Evolutionary conservation across 2,329 filamentous ascomycete genomes (phyloP).

Genomic region (Canariomyces notabilis): DNA sequence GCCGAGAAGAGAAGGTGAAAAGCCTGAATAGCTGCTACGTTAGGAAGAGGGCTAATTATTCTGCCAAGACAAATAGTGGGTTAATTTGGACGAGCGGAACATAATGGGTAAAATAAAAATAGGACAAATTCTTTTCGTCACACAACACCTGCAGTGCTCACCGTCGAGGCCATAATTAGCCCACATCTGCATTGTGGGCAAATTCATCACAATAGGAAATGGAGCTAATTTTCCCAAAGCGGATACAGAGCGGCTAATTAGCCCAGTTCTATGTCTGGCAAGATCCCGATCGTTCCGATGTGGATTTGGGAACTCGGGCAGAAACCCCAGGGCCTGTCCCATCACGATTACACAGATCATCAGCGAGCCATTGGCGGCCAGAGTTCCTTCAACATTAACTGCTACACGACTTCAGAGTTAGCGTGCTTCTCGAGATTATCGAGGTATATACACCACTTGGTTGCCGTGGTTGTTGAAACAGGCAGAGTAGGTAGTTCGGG

Average conservation of each 20-base stretch:
- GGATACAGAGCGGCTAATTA: slow-evolving; percentile 24
- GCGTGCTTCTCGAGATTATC: no score
- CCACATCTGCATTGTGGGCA: slow-evolving; percentile 16
- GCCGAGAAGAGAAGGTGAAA: background rate
- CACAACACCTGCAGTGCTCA: background rate
- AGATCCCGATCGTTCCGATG: no score
- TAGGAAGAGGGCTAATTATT: slow-evolving; percentile 2
- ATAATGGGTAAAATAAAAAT: slow-evolving; percentile 12
- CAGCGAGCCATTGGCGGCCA: no score
- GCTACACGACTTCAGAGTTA: no score
- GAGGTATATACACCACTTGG: no score
- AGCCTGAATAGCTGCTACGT: background rate
- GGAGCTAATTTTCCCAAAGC: slow-evolving; percentile 20
- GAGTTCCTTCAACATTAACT: no score
- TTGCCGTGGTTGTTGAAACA: no score
- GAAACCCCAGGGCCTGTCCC: no score
- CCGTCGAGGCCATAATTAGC: slow-evolving; percentile 21
- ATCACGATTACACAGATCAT: no score
- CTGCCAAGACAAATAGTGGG: background rate
- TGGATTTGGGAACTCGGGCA: no score
- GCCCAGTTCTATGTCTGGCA: slow-evolving; percentile 10
- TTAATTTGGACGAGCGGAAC: background rate
- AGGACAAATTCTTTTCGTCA: slow-evolving; percentile 1
- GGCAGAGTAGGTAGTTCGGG: background rate
- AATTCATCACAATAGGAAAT: background rate